A percentile compares a stretch with the other conserved stretches of the same genome.
phyloP scores from a whole-genome alignment of 768 basidiomycete genomes.

The Bullera alba region DNA sequence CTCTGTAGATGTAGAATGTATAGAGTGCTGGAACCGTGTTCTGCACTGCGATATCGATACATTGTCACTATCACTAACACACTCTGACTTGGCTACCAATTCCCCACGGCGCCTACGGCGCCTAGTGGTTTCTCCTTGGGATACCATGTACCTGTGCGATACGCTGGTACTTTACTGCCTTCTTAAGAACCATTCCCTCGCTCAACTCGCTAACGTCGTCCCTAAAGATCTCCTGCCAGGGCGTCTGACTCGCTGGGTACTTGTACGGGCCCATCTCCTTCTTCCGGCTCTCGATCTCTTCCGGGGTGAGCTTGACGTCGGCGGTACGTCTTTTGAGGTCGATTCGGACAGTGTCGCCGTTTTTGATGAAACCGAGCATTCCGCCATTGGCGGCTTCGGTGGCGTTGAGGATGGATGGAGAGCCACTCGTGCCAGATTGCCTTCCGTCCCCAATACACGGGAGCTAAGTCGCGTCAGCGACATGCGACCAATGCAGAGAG shows the following conservation, averaged over 20 bases:
- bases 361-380: slow-evolving; percentile 34
- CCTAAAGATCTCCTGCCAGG: slow-evolving; percentile 45
- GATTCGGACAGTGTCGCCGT: slow-evolving; percentile 38
- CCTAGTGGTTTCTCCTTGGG: slow-evolving; percentile 35
- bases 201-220: slow-evolving; percentile 35
- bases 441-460: slow-evolving; percentile 45
- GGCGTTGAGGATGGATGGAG: slow-evolving; percentile 44
- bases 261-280: slow-evolving; percentile 29
- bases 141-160: slow-evolving; percentile 37
- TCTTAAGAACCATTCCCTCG: slow-evolving; percentile 44
- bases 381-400: slow-evolving; percentile 41
- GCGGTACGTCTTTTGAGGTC: slow-evolving; percentile 32
- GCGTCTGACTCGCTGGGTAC: slow-evolving; percentile 38
- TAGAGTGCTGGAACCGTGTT: too few species aligned
- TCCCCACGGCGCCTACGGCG: too few species aligned
- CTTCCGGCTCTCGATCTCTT: slow-evolving; percentile 35
- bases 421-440: slow-evolving; percentile 41
- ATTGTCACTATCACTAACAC: too few species aligned
- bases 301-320: slow-evolving; percentile 29
- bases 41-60: too few species aligned
- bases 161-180: slow-evolving; percentile 40
- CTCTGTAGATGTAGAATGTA: too few species aligned
- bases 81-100: too few species aligned
- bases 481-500: too few species aligned
- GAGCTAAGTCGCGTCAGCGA: slow-evolving; percentile 9